Base-by-base conservation (phyloP, 2,329 filamentous ascomycete genomes). In the Hypomyces perniciosus region DNA sequence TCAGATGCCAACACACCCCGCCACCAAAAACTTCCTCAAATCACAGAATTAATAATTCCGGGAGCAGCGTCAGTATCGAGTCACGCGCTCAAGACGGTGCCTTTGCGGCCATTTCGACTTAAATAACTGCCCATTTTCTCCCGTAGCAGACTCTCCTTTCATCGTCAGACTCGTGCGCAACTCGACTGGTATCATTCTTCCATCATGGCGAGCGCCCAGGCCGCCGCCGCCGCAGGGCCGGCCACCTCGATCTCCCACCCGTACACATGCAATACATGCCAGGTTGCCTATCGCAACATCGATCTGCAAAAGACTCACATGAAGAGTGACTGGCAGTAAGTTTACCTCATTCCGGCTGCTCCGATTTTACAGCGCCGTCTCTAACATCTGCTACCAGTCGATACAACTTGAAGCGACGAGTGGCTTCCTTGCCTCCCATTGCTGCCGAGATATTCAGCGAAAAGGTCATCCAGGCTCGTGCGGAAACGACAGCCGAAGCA, bases 251-350 rank as follows among this genome's bases (percentile, higher is more conserved):
- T 79, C 31, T 78, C 85, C 28, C 90, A 96, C 67, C 92, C 93
- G 2, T 99, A 92, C 73, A 97, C 92, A 50, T 99, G 93, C 83
- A 99, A 97, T 71, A 93, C 91, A 52, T 99, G 93, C 67, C 90
- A 96, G 68, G 91, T 99, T 61, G 93, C 92, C 47, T 99, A 97
- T 72, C 86, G 92, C 59, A 90, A 89, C 65, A 90, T 88, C 68
- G 92, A 97, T 66, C 79, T 95, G 51, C 93, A 99, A 73, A 85
- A 93, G 67, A 85, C 83, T 35, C 93, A 99, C 68, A 99, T 99
- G 93, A 90, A 93, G 69, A 93, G 86, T 61, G 93, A 99, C 73
- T 99, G 93, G 93, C 92, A 99, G 87, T 93, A 79, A 73, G 88
- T 84, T 5, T 6, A 4, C 28, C 4, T 8, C 38, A 20, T 10